phyloP scores from a whole-genome alignment of 1,139 yeast genomes.

The Nadsonia starkeyi-henricii region DNA sequence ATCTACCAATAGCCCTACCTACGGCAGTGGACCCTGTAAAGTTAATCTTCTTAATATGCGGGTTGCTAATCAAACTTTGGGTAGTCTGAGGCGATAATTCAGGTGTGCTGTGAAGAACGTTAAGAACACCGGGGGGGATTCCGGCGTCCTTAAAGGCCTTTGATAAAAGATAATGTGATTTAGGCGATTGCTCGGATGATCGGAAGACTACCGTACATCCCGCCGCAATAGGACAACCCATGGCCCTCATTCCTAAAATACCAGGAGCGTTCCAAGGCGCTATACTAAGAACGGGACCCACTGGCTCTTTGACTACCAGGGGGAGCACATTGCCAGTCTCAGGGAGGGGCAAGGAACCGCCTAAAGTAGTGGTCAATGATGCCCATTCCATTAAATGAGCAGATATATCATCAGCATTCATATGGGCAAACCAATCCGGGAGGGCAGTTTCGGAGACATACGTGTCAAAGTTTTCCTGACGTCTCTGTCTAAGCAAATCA shows the following conservation, averaged over 20 bases:
- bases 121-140: slow-evolving; percentile 58
- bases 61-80: slow-evolving; percentile 41
- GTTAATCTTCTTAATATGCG: slow-evolving; percentile 48
- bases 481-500: slow-evolving; percentile 9
- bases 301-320: slow-evolving; percentile 26
- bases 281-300: slow-evolving; percentile 35
- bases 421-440: slow-evolving; percentile 27
- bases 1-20: slow-evolving; percentile 44
- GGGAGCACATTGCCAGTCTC: slow-evolving; percentile 10
- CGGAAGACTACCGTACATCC: slow-evolving; percentile 53
- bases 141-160: slow-evolving; percentile 47
- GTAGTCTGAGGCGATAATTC: slow-evolving; percentile 33
- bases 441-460: slow-evolving; percentile 24
- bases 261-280: slow-evolving; percentile 41
- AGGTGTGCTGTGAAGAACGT: slow-evolving; percentile 45
- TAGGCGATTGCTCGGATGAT: slow-evolving; percentile 55
- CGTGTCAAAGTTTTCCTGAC: slow-evolving; percentile 12
- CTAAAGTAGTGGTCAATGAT: slow-evolving; percentile 9
- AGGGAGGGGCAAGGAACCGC: slow-evolving; percentile 11
- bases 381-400: slow-evolving; percentile 11
- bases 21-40: slow-evolving; percentile 50
- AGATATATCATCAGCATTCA: slow-evolving; percentile 26
- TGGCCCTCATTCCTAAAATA: slow-evolving; percentile 21
- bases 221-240: slow-evolving; percentile 36
- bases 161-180: slow-evolving; percentile 43